Evolutionary conservation across 1,139 yeast genomes (phyloP).

Genomic region (Magnusiomyces tetraspermus): DNA sequence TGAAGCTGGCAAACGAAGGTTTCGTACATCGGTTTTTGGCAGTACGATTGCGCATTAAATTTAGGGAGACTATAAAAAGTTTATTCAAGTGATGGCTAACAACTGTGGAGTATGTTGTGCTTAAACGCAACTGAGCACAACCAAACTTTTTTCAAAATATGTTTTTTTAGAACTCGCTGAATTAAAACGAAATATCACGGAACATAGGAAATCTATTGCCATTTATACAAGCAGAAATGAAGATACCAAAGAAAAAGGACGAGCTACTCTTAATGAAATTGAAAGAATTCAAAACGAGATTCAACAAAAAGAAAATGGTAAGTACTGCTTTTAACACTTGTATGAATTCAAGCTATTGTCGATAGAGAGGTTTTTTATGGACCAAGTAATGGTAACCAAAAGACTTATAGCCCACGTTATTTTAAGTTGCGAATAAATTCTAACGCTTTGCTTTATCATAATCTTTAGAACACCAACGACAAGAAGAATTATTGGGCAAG

Average conservation of each 20-base stretch:
- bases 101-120: not conserved
- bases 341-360: too few species aligned
- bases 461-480: constrained; percentile 4
- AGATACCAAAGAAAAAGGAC: constrained; percentile 18
- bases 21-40: too few species aligned
- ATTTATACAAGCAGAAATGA: constrained; percentile 20
- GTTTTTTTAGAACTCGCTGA: constrained; percentile 16
- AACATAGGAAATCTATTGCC: constrained; percentile 17
- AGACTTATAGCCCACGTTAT: not conserved
- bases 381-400: not conserved
- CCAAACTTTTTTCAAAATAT: not conserved
- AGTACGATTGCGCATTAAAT: too few species aligned
- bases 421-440: constrained; percentile 3
- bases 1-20: too few species aligned
- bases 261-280: constrained; percentile 13
- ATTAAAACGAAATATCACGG: constrained; percentile 22
- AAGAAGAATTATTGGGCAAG: constrained; percentile 16
- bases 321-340: too few species aligned
- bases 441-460: not conserved
- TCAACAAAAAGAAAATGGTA: too few species aligned
- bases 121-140: not conserved
- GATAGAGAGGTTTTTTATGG: not conserved
- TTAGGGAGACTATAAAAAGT: too few species aligned
- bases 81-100: too few species aligned
- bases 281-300: too few species aligned